Evolutionary conservation across 768 basidiomycete genomes (phyloP).

Genomic region (Collybia sordida): DNA sequence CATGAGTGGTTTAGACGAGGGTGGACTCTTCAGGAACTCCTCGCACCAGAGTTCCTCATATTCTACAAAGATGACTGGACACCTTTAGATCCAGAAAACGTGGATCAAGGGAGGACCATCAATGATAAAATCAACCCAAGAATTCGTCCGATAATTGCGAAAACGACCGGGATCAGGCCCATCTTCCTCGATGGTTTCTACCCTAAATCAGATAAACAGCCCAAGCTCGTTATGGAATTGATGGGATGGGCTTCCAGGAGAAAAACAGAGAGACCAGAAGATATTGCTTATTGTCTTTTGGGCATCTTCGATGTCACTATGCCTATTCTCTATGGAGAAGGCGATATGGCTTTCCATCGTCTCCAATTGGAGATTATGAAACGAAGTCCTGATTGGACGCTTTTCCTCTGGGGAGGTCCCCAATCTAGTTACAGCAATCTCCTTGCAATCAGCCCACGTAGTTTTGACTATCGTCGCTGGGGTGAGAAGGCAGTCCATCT

Average conservation of each 20-base stretch:
- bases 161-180: background rate
- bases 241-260: conserved; percentile 3
- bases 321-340: conserved; percentile 2
- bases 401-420: no score
- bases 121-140: background rate
- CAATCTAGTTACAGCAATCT: no score
- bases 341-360: background rate
- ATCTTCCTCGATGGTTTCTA: background rate
- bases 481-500: no score
- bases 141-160: background rate
- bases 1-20: background rate
- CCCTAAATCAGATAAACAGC: background rate
- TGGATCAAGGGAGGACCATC: no score
- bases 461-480: no score
- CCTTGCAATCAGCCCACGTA: no score
- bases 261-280: background rate
- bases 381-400: no score
- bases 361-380: conserved; percentile 1
- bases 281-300: background rate
- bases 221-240: background rate
- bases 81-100: no score
- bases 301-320: background rate
- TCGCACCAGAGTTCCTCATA: background rate
- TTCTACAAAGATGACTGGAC: background rate
- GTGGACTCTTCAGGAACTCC: background rate